A percentile compares a stretch with the other conserved stretches of the same genome.
These are phyloP conservation scores for Tremella fuciformis DNA, from an alignment of 768 basidiomycete genomes.

Conservation along the genomic window DNA sequence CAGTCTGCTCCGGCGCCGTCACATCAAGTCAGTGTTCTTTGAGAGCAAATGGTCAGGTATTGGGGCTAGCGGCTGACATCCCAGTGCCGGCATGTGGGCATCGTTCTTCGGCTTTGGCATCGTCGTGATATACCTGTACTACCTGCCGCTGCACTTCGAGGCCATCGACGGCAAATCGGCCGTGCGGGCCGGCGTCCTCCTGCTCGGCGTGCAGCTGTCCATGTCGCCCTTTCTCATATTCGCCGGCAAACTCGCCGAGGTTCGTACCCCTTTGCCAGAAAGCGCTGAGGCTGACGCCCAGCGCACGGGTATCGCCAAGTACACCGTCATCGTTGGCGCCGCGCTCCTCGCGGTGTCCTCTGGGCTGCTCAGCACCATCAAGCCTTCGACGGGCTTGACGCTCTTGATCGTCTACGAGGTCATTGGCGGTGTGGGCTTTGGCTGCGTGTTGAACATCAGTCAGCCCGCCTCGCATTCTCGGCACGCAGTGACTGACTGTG, in stretches of 20 bases:
- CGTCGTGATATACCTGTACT: conserved; percentile 29
- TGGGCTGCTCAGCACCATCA: conserved; percentile 30
- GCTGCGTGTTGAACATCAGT: conserved; percentile 31
- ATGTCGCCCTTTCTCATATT: conserved; percentile 26
- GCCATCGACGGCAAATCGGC: conserved; percentile 25
- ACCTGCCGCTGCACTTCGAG: conserved; percentile 30
- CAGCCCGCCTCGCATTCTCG: background rate
- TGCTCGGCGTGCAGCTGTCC: conserved; percentile 24
- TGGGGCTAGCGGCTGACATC: background rate
- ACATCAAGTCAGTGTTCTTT: conserved; percentile 17
- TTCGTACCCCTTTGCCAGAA: background rate
- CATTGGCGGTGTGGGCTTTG: conserved; percentile 33
- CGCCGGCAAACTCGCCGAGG: conserved; percentile 23
- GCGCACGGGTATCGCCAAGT: conserved; percentile 30
- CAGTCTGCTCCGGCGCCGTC: conserved; percentile 16
- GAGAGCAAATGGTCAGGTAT: background rate
- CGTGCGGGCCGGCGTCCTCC: conserved; percentile 20
- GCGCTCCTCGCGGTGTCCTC: conserved; percentile 19
- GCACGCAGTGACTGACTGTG: background rate
- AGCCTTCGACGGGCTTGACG: conserved; percentile 8
- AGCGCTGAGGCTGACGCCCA: background rate
- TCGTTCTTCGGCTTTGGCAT: conserved; percentile 31
- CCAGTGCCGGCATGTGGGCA: conserved; percentile 25
- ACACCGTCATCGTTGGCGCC: conserved; percentile 21
- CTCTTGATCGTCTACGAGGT: conserved; percentile 30